phyloP scores from a whole-genome alignment of 495 filamentous ascomycete genomes.

The Penicillium steckii region DNA sequence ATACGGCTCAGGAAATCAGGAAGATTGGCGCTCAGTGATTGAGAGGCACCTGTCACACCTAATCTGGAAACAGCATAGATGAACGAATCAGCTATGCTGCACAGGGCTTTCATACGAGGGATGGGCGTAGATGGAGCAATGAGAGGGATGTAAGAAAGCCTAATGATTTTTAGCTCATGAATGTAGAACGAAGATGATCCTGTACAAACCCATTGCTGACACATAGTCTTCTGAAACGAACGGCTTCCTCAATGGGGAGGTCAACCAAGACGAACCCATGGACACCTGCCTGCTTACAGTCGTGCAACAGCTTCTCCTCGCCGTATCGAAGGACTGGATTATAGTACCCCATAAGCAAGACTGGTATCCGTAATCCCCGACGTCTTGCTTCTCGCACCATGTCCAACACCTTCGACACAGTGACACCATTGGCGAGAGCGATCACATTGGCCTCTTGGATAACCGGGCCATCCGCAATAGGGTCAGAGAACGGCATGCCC shows the following conservation, averaged over 20 bases:
- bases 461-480: conserved; percentile 87
- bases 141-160: conserved; percentile 89
- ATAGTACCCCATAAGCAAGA: conserved; percentile 97
- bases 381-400: conserved; percentile 74
- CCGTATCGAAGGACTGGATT: conserved; percentile 89
- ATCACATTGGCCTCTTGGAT: conserved; percentile 86
- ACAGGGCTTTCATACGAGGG: conserved; percentile 87
- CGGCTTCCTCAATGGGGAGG: conserved; percentile 88
- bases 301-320: conserved; percentile 77
- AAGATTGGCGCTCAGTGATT: conserved; percentile 71
- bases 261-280: conserved; percentile 98
- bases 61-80: conserved; percentile 96
- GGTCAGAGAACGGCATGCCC: conserved; percentile 92
- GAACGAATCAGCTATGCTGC: conserved; percentile 93
- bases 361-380: conserved; percentile 71
- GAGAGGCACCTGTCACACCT: conserved; percentile 88
- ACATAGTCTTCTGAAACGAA: conserved; percentile 83
- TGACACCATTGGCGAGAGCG: conserved; percentile 84
- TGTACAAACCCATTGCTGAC: conserved; percentile 60
- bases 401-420: conserved; percentile 67
- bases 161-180: conserved; percentile 22
- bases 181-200: not conserved
- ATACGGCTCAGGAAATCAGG: conserved; percentile 77
- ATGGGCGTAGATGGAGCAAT: conserved; percentile 91
- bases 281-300: conserved; percentile 79